Percentiles rank a stretch among this genome's conserved stretches.
phyloP scores from a whole-genome alignment of 192 early-diverging fungal genomes.

The Chytriomyces sp. region DNA sequence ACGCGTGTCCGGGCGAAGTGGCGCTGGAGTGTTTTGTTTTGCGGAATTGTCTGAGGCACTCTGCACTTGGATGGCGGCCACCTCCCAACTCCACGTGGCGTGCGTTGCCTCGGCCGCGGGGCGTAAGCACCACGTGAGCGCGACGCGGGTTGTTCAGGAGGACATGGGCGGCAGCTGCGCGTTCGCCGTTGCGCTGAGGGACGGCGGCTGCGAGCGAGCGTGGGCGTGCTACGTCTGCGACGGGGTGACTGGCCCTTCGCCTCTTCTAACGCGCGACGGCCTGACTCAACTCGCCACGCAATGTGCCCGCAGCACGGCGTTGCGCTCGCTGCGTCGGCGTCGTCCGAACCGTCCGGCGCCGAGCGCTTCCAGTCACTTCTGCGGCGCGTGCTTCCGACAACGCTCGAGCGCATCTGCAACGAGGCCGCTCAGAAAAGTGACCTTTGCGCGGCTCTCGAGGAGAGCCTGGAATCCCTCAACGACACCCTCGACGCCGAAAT shows the following conservation, averaged over 20 bases:
- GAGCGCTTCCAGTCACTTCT: constrained; percentile 22
- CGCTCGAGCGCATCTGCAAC: background rate
- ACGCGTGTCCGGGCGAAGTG: too few relatives aligned
- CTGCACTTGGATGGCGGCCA: too few relatives aligned
- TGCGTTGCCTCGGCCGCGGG: background rate
- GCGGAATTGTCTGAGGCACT: too few relatives aligned
- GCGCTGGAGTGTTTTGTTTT: too few relatives aligned
- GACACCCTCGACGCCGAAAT: background rate
- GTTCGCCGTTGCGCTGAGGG: background rate
- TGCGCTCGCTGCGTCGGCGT: background rate
- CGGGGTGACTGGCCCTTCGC: background rate
- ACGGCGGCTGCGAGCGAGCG: background rate
- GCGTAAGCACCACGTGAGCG: background rate
- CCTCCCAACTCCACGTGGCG: too few relatives aligned
- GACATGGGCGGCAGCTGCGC: background rate
- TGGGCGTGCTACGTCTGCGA: constrained; percentile 10
- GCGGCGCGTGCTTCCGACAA: background rate
- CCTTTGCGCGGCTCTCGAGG: background rate
- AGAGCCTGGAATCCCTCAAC: background rate
- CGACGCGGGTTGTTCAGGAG: background rate
- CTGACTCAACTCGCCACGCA: background rate
- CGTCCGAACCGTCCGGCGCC: background rate
- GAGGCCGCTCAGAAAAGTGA: background rate
- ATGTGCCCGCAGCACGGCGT: constrained; percentile 13
- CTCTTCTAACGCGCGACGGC: background rate